phyloP scores from a whole-genome alignment of 345 rosid genomes.

The Camelina neglecta region DNA sequence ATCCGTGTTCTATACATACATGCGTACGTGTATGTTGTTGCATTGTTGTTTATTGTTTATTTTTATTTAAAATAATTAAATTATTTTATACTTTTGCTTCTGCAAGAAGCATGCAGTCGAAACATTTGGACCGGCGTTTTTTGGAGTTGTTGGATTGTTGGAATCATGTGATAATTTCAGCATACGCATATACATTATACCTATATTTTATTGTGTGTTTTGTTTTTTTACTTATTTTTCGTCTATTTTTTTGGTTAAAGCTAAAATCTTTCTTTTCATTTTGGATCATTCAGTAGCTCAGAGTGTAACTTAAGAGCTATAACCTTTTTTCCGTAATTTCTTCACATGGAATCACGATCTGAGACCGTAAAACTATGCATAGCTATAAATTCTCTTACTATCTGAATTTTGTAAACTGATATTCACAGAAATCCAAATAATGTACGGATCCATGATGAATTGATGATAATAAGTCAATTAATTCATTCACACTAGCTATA shows the following conservation, averaged over 20 bases:
- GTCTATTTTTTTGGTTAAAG: too few relatives aligned
- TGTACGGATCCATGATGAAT: not conserved
- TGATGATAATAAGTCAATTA: not conserved
- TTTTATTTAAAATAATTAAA: not conserved
- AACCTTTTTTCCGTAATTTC: too few relatives aligned
- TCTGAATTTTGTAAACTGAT: not conserved
- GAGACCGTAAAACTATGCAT: not conserved
- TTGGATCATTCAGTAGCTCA: too few relatives aligned
- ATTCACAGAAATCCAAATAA: not conserved
- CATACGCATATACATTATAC: not conserved
- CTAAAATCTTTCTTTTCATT: too few relatives aligned
- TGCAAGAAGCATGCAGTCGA: too few relatives aligned
- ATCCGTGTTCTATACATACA: conserved; percentile 18
- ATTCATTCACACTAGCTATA: not conserved
- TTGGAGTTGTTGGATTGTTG: conserved; percentile 43
- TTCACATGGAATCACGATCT: conserved; percentile 4
- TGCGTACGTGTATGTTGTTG: conserved; percentile 19
- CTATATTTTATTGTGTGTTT: not conserved
- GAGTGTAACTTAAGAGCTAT: too few relatives aligned
- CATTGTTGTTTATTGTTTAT: not conserved
- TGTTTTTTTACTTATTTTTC: not conserved
- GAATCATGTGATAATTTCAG: conserved; percentile 32
- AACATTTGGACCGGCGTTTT: conserved; percentile 37
- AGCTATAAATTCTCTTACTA: not conserved
- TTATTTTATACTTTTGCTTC: conserved; percentile 32